Evolutionary conservation across 257 asterid genomes (phyloP).

Genomic region (Verbena officinalis): DNA sequence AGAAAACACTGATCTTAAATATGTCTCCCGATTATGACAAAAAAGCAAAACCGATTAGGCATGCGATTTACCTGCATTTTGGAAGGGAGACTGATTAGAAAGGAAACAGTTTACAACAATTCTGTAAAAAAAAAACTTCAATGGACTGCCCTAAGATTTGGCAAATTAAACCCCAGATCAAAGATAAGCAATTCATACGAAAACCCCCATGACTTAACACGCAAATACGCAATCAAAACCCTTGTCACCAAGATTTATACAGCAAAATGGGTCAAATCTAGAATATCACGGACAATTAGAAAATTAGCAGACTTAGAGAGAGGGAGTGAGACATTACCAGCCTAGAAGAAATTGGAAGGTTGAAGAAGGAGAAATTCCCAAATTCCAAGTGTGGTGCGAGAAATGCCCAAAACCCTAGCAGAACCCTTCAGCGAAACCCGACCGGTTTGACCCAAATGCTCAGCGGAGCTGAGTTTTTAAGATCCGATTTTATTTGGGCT

Average conservation of each 20-base stretch:
- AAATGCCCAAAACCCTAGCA: slow-evolving; percentile 10
- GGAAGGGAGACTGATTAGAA: not conserved
- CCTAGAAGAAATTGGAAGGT: not conserved
- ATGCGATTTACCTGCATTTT: slow-evolving; percentile 3
- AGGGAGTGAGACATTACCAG: not conserved
- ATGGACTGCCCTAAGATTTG: no score
- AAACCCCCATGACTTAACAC: not conserved
- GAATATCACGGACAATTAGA: not conserved
- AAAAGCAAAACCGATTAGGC: not conserved
- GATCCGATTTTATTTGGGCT: no score
- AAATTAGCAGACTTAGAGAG: not conserved
- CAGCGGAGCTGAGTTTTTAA: no score
- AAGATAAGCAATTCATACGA: not conserved
- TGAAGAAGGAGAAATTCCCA: not conserved
- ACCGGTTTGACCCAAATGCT: slow-evolving; percentile 1
- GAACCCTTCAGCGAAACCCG: slow-evolving; percentile 12
- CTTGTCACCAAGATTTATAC: not conserved
- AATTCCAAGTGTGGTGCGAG: not conserved
- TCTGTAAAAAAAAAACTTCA: no score
- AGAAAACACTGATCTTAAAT: slow-evolving; percentile 1
- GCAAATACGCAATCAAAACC: not conserved
- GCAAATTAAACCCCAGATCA: not conserved
- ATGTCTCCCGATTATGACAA: not conserved
- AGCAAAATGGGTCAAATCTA: not conserved
- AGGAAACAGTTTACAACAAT: not conserved